A percentile compares a stretch with the other conserved stretches of the same genome.
Conservation (phyloP, 352 stramenopile species). For the Phytophthora gonapodyides region DNA sequence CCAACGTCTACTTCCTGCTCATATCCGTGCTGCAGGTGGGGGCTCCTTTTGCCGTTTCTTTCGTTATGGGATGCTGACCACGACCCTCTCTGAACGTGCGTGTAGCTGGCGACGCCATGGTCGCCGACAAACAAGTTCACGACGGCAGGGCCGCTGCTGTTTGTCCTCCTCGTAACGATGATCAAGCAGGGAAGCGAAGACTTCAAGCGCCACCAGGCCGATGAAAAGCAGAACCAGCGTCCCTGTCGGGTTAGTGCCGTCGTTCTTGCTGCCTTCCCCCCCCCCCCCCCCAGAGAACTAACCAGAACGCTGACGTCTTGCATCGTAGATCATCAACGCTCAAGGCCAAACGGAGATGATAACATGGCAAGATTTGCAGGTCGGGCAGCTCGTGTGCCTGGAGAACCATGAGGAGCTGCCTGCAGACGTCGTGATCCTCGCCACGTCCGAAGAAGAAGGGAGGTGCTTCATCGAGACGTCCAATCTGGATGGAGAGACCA, state of each 20-base stretch:
- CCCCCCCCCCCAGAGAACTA: too few relatives aligned
- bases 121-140: conserved; percentile 77
- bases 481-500: conserved; percentile 89
- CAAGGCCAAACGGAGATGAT: conserved; percentile 48
- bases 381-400: conserved; percentile 80
- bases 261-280: neutral
- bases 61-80: neutral
- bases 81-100: neutral
- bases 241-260: conserved; percentile 41
- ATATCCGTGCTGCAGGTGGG: conserved; percentile 90
- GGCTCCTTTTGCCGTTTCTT: neutral
- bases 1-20: conserved; percentile 96
- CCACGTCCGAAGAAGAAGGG: conserved; percentile 69
- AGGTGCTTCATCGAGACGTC: conserved; percentile 87
- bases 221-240: conserved; percentile 68
- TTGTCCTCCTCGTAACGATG: conserved; percentile 79
- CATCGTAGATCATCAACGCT: conserved; percentile 51
- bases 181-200: conserved; percentile 78
- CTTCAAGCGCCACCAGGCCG: conserved; percentile 65
- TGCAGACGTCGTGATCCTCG: conserved; percentile 89
- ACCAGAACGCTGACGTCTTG: neutral
- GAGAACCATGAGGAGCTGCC: conserved; percentile 86
- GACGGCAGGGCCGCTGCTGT: conserved; percentile 67
- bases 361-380: conserved; percentile 73
- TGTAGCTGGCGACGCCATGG: conserved; percentile 62